Evolutionary conservation across 2,329 filamentous ascomycete species (phyloP).

Genomic region (Venturia pyrina): DNA sequence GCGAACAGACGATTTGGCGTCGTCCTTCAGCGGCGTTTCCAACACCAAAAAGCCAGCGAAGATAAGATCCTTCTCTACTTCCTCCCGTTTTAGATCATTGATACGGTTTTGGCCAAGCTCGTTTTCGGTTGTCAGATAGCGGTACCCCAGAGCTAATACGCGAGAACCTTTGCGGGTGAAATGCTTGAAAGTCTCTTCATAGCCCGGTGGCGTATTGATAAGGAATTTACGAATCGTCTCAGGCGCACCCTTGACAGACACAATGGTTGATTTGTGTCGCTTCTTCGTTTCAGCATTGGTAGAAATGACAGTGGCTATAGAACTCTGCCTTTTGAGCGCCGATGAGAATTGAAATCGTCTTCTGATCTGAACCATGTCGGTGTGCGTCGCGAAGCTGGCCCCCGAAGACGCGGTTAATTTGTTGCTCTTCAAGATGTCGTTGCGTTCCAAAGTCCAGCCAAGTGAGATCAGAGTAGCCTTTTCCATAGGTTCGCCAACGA

Average conservation of each 20-base stretch:
- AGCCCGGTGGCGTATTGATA: conserved; percentile 68
- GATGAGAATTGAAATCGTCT: conserved; percentile 98
- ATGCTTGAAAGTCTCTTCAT: conserved; percentile 97
- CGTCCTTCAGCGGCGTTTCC: conserved; percentile 91
- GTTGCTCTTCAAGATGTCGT: conserved; percentile 72
- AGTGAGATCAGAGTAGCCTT: conserved; percentile 86
- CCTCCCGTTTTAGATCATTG: conserved; percentile 89
- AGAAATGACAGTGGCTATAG: conserved; percentile 71
- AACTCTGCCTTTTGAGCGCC: conserved; percentile 89
- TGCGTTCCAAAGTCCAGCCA: conserved; percentile 84
- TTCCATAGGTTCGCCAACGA: conserved; percentile 98
- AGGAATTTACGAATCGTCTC: conserved; percentile 97
- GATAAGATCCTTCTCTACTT: conserved; percentile 70
- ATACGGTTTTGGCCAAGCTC: conserved; percentile 78
- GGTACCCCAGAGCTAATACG: conserved; percentile 88
- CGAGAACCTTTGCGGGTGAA: conserved; percentile 93
- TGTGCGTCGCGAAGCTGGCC: conserved; percentile 39
- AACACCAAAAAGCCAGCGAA: conserved; percentile 96
- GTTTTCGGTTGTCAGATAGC: conserved; percentile 70
- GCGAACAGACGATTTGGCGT: conserved; percentile 84
- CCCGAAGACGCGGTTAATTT: conserved; percentile 35
- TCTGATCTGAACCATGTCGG: conserved; percentile 84
- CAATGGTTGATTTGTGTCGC: conserved; percentile 77
- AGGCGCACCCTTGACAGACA: conserved; percentile 90
- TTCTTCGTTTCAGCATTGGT: conserved; percentile 62